Percentiles rank a stretch among this genome's conserved stretches.
Conservation (phyloP, 1,284 basidiomycete genomes). For the Ceratobasidium sp. region DNA sequence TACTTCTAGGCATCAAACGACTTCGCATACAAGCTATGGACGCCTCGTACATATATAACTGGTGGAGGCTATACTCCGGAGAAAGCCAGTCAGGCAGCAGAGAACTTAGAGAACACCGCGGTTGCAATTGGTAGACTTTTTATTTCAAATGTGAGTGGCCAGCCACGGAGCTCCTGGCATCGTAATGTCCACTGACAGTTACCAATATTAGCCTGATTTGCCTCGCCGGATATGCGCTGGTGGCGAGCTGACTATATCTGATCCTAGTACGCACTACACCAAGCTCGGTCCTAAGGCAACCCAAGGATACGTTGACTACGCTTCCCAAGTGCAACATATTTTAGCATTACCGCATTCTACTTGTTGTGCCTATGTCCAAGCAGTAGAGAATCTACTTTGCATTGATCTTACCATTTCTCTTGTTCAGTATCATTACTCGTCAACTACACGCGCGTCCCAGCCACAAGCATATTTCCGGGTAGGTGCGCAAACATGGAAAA, state of each 20-base stretch:
- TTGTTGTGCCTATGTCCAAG: too few relatives aligned
- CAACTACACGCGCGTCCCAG: too few relatives aligned
- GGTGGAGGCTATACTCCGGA: constrained; percentile 59
- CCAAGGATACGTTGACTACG: background rate
- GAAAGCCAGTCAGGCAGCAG: background rate
- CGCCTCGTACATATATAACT: constrained; percentile 57
- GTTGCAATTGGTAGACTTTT: constrained; percentile 63
- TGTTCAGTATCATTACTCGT: too few relatives aligned
- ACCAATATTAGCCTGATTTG: constrained; percentile 62
- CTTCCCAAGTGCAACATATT: too few relatives aligned
- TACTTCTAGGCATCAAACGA: constrained; percentile 50
- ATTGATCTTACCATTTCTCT: too few relatives aligned
- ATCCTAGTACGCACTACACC: background rate
- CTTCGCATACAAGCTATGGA: constrained; percentile 43
- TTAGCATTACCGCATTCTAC: too few relatives aligned
- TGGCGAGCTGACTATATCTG: background rate
- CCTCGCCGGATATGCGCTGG: constrained; percentile 55
- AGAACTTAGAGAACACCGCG: constrained; percentile 52
- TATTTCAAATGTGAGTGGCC: constrained; percentile 57
- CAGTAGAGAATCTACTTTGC: too few relatives aligned
- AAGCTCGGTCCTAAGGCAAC: background rate
- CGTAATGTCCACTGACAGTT: background rate
- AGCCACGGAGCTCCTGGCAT: background rate
- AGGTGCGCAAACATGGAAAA: too few relatives aligned
- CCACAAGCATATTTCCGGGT: too few relatives aligned